Evolutionary conservation across 176 grass and related monocot genomes (phyloP), one percentile per base, ranked within the genome.

Genomic region (Areca catechu): DNA sequence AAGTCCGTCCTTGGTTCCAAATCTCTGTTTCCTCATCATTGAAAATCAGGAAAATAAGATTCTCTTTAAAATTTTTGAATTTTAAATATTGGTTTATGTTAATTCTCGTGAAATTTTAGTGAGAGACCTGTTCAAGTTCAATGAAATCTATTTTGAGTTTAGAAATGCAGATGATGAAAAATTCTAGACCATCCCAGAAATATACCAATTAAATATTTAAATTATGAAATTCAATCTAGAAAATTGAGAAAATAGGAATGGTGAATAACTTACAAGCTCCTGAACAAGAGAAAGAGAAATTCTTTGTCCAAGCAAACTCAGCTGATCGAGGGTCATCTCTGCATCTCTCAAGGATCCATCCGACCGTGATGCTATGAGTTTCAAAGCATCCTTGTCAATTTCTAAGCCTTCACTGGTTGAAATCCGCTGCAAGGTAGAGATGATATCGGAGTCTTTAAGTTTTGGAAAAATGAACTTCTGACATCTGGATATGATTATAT

Each of bases 401-500:
- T 98, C 84, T 48, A 98, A 54, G 9, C 78, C 87, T 85, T 98
- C 93, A 0, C 84, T 85, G 19, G 78, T 98, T 62, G 87, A 85
- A 67, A 98, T 90, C 93, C 93, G 85, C 66, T 80, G 83, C 75
- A 92, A 73, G 59, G 80, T 86, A 67, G 68, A 85, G 27, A 92
- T 66, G 37, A 98, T 85, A 62, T 98, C 87, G 24, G 77, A 68
- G 58, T 98, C 93, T 71, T 85, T 98, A 22, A 98, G 57, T 58
- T 92, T 98, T 1, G 86, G 77, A 61, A 92, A 98, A 67, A 98
- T 80, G 66, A 98, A 98, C 58, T 92, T 98, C 62, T 92, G 93
- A 60, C 87, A 98, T 69, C 73, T 82, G 14, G 93, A 98, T 75
- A 92, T 48, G 24, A 98, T 87, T 48, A 85, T 83, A 74, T 98